Conservation (phyloP, 2,329 filamentous ascomycete genomes). For the Microdochium trichocladiopsis region DNA sequence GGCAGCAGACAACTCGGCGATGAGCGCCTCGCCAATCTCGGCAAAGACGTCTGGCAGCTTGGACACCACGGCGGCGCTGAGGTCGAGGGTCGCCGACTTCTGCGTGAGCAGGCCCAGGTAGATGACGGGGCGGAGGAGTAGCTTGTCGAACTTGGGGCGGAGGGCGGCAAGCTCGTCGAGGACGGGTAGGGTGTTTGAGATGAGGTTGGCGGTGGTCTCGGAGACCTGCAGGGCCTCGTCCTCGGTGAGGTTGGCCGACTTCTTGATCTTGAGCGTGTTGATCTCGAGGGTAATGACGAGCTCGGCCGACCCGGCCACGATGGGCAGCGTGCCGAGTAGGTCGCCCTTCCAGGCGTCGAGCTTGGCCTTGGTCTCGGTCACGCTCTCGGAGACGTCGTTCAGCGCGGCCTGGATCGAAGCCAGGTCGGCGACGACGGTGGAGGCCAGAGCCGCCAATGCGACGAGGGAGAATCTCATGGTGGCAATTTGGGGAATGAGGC, state of each 20-base stretch:
- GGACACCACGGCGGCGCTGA: slow-evolving; percentile 26
- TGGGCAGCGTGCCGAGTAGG: slow-evolving; percentile 29
- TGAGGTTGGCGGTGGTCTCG: slow-evolving; percentile 24
- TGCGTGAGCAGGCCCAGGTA: slow-evolving; percentile 31
- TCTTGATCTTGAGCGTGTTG: slow-evolving; percentile 26
- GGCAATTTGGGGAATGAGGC: background rate
- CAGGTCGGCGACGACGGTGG: slow-evolving; percentile 20
- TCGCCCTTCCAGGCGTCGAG: slow-evolving; percentile 29
- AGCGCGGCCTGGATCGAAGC: slow-evolving; percentile 26
- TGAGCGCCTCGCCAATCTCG: slow-evolving; percentile 23
- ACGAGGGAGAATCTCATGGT: slow-evolving; percentile 6
- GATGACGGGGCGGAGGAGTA: slow-evolving; percentile 33
- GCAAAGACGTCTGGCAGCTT: slow-evolving; percentile 30
- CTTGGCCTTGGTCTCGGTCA: slow-evolving; percentile 22
- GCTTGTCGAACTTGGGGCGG: slow-evolving; percentile 35
- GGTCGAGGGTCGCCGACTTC: slow-evolving; percentile 28
- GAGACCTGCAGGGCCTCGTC: slow-evolving; percentile 31
- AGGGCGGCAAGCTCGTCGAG: slow-evolving; percentile 27
- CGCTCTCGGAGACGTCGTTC: slow-evolving; percentile 22
- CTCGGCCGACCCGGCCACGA: slow-evolving; percentile 27
- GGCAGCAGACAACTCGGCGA: slow-evolving; percentile 26
- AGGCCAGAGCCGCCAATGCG: slow-evolving; percentile 6
- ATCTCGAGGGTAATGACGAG: slow-evolving; percentile 32
- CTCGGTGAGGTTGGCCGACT: slow-evolving; percentile 27
- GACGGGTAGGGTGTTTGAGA: slow-evolving; percentile 27